Percentiles rank a stretch among this genome's conserved stretches.
phyloP scores from a whole-genome alignment of 345 rosid genomes.

The Populus nigra region DNA sequence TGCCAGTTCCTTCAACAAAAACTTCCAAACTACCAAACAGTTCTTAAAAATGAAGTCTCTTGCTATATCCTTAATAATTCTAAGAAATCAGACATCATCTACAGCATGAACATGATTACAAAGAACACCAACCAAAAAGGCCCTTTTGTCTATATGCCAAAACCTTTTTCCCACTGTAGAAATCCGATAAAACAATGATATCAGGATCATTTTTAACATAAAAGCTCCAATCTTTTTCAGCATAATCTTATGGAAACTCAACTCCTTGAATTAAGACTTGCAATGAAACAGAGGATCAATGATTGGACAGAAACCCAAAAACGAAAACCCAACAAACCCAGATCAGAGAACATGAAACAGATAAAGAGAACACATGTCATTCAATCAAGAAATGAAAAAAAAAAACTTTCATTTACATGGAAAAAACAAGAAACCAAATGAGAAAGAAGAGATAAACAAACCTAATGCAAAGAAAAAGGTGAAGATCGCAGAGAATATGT shows the following conservation, averaged over 20 bases:
- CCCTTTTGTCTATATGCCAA: not conserved
- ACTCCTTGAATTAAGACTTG: not conserved
- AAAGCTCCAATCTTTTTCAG: not conserved
- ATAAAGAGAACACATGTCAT: conserved; percentile 16
- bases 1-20: conserved; percentile 11
- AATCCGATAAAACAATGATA: not conserved
- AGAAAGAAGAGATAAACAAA: conserved; percentile 26
- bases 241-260: not conserved
- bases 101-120: not conserved
- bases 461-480: conserved; percentile 97
- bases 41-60: not conserved
- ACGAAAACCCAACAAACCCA: conserved; percentile 9
- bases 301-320: conserved; percentile 7
- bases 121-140: not conserved
- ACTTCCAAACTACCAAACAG: not conserved
- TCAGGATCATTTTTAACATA: not conserved
- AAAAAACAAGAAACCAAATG: not conserved
- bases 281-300: not conserved
- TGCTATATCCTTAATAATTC: not conserved
- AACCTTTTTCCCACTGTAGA: not conserved
- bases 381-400: conserved; percentile 6
- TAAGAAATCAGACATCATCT: not conserved
- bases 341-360: conserved; percentile 5
- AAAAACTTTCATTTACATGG: not conserved
- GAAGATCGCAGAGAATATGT: conserved; percentile 84